Conservation (phyloP, 139 green algal genomes). For the Volvox reticuliferus region DNA sequence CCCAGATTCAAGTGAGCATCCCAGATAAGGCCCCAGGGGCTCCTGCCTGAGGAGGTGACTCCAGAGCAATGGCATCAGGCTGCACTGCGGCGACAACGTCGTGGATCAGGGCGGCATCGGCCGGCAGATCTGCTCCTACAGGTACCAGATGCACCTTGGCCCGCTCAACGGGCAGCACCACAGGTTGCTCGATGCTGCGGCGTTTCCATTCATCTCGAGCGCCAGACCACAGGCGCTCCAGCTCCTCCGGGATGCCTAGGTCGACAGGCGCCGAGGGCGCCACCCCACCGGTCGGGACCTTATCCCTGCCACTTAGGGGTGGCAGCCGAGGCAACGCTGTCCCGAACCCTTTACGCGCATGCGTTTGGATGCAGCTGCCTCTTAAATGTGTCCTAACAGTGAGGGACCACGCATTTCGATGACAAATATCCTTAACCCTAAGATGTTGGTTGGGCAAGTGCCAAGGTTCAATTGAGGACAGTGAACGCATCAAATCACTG, state of each 20-base stretch:
- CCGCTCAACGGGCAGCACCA: background rate
- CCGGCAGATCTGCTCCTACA: constrained; percentile 13
- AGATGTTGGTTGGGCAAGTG: too few species aligned
- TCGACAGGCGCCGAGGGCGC: background rate
- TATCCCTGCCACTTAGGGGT: background rate
- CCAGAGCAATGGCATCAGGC: constrained; percentile 34
- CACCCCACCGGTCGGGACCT: constrained; percentile 8
- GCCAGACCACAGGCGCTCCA: background rate
- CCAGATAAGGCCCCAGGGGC: background rate
- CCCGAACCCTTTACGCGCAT: constrained; percentile 25
- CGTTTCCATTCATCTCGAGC: background rate
- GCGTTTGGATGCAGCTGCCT: background rate
- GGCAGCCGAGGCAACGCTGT: background rate
- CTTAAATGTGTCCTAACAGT: background rate
- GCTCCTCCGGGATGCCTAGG: background rate
- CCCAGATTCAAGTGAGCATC: too few species aligned
- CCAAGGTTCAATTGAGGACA: background rate
- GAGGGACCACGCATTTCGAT: too few species aligned
- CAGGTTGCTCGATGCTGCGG: background rate
- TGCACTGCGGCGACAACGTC: constrained; percentile 38
- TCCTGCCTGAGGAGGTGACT: constrained; percentile 22
- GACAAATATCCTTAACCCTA: too few species aligned
- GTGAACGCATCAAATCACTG: background rate
- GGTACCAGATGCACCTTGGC: constrained; percentile 30
- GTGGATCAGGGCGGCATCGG: constrained; percentile 1